Evolutionary conservation across 1,284 basidiomycete species (phyloP).

Genomic region (Rhodotorula sp.): DNA sequence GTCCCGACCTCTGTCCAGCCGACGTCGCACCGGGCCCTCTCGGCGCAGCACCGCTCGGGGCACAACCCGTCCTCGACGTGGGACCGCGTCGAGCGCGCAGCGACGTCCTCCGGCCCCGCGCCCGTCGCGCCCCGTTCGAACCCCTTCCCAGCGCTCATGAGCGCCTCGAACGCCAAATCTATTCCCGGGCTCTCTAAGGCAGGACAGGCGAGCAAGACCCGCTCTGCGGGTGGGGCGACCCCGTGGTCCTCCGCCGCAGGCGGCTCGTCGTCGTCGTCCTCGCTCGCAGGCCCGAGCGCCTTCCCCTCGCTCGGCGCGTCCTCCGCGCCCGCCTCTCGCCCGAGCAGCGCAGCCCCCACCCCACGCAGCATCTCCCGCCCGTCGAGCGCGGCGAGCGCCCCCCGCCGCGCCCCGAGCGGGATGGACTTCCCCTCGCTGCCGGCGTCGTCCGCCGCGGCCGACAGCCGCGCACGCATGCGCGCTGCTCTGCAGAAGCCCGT

Average conservation of each 20-base stretch:
- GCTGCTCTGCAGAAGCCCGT: conserved; percentile 29
- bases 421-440: conserved; percentile 37
- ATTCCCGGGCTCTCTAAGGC: conserved; percentile 33
- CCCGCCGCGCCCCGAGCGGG: conserved; percentile 15
- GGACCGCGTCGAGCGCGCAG: conserved; percentile 45
- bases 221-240: conserved; percentile 7
- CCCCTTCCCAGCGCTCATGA: conserved; percentile 42
- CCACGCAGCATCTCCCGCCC: conserved; percentile 15
- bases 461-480: conserved; percentile 28
- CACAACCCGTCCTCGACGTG: conserved; percentile 28
- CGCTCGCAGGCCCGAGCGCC: not conserved
- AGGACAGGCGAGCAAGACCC: conserved; percentile 24
- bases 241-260: conserved; percentile 28
- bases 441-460: conserved; percentile 4
- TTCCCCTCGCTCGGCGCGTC: conserved; percentile 14
- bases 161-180: conserved; percentile 27
- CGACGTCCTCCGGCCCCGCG: conserved; percentile 31
- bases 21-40: conserved; percentile 24
- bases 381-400: not conserved
- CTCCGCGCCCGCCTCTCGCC: conserved; percentile 7
- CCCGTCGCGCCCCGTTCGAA: conserved; percentile 30
- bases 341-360: not conserved
- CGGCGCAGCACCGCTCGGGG: conserved; percentile 26
- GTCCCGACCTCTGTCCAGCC: conserved; percentile 21
- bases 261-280: not conserved